Percentiles rank a stretch among this genome's conserved stretches.
These are phyloP conservation scores for Fusarium sp. DNA, from an alignment of 2,329 filamentous ascomycete genomes.

Conservation along the genomic window DNA sequence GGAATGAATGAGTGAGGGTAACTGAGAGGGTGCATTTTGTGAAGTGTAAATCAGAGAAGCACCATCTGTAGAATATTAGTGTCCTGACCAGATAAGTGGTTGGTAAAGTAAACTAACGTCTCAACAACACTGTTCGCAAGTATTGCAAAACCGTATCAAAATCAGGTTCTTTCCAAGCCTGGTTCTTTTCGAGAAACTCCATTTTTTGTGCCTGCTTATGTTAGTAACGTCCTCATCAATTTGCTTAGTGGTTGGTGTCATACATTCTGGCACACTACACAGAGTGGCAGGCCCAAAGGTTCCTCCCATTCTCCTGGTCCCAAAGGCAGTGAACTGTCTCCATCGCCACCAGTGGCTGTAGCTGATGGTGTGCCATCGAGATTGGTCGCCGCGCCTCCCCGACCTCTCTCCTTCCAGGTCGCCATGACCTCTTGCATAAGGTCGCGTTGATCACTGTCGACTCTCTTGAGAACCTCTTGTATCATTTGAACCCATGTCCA, in stretches of 20 bases:
- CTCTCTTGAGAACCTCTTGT: constrained; percentile 77
- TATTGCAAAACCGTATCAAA: constrained; percentile 97
- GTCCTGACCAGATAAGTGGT: neutral
- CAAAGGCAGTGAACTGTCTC: constrained; percentile 77
- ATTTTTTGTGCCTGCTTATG: constrained; percentile 80
- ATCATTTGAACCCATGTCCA: constrained; percentile 90
- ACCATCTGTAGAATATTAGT: constrained; percentile 68
- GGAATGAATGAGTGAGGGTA: constrained; percentile 85
- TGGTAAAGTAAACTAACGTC: constrained; percentile 66
- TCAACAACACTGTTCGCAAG: constrained; percentile 87
- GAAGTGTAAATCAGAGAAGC: constrained; percentile 88
- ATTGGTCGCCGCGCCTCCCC: constrained; percentile 70
- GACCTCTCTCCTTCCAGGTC: constrained; percentile 80
- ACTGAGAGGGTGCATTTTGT: constrained; percentile 78
- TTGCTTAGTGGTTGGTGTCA: constrained; percentile 46
- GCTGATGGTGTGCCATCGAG: constrained; percentile 70
- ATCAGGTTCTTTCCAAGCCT: constrained; percentile 94
- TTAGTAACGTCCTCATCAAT: constrained; percentile 37
- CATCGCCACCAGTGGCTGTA: constrained; percentile 65
- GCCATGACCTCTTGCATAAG: constrained; percentile 89
- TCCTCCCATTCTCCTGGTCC: constrained; percentile 96
- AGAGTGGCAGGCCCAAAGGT: constrained; percentile 84
- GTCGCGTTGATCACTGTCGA: constrained; percentile 81
- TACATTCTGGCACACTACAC: constrained; percentile 96
- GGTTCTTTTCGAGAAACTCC: constrained; percentile 87